Evolutionary conservation across 1,284 basidiomycete genomes (phyloP).

Genomic region (Ganoderma resinaceum): DNA sequence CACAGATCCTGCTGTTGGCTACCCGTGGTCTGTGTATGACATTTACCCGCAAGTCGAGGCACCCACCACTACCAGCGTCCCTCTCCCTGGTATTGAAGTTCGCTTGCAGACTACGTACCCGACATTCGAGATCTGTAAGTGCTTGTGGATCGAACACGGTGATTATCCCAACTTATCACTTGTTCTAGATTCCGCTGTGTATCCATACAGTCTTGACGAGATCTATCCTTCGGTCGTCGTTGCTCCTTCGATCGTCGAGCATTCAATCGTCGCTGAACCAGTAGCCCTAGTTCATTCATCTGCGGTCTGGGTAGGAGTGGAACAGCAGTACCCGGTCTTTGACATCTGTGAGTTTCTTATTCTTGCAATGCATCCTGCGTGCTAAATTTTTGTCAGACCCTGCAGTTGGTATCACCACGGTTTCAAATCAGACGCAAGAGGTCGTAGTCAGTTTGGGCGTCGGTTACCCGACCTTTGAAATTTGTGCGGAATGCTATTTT

Average conservation of each 20-base stretch:
- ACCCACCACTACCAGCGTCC: not conserved
- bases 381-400: conserved; percentile 12
- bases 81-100: conserved; percentile 11
- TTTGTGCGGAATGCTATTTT: conserved; percentile 16
- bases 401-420: not conserved
- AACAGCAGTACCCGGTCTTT: conserved; percentile 26
- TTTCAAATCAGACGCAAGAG: not conserved
- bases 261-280: not conserved
- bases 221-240: conserved; percentile 25
- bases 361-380: not conserved
- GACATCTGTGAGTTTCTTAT: conserved; percentile 25
- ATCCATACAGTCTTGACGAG: conserved; percentile 32
- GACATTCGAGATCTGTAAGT: conserved; percentile 36
- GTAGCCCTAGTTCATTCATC: not conserved
- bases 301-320: conserved; percentile 17
- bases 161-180: not conserved
- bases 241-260: not conserved
- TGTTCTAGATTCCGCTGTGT: conserved; percentile 32
- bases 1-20: conserved; percentile 46
- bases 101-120: conserved; percentile 29
- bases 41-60: conserved; percentile 33
- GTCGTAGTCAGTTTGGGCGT: conserved; percentile 12
- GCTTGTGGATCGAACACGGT: not conserved
- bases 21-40: conserved; percentile 42
- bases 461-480: conserved; percentile 37